Conservation (phyloP, 2,329 filamentous ascomycete genomes). For the Lasiodiplodia hormozganensis region DNA sequence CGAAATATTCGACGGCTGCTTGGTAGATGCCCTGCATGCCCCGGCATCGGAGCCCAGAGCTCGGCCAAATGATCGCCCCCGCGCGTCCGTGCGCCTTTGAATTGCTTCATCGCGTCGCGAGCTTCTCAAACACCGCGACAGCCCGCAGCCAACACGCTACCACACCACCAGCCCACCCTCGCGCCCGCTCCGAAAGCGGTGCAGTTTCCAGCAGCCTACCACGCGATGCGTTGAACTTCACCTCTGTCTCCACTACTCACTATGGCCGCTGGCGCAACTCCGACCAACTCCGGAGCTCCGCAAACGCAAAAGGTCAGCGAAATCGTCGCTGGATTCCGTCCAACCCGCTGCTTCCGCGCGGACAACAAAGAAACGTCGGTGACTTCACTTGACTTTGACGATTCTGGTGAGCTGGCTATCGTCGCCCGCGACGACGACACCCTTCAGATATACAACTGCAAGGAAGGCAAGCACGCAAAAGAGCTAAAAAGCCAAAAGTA, state of each 20-base stretch:
- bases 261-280: slow-evolving; percentile 45
- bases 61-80: slow-evolving; percentile 5
- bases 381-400: slow-evolving; percentile 94
- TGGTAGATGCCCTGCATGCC: slow-evolving; percentile 13
- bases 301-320: slow-evolving; percentile 71
- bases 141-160: not conserved
- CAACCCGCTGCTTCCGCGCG: slow-evolving; percentile 62
- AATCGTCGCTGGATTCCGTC: slow-evolving; percentile 77
- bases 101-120: slow-evolving; percentile 14
- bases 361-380: slow-evolving; percentile 65
- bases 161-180: not conserved
- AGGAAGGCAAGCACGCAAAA: slow-evolving; percentile 88
- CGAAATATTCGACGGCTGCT: slow-evolving; percentile 14
- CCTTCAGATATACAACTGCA: slow-evolving; percentile 93
- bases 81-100: not conserved
- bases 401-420: slow-evolving; percentile 90
- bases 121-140: slow-evolving; percentile 1
- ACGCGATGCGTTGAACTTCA: slow-evolving; percentile 21
- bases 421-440: slow-evolving; percentile 93
- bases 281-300: slow-evolving; percentile 40
- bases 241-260: slow-evolving; percentile 1
- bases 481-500: slow-evolving; percentile 95
- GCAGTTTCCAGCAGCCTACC: not conserved
- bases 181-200: not conserved
- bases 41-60: slow-evolving; percentile 8